These are phyloP conservation scores for Mariannaea sp. DNA, from an alignment of 2,329 filamentous ascomycete species.

Conservation along the genomic window DNA sequence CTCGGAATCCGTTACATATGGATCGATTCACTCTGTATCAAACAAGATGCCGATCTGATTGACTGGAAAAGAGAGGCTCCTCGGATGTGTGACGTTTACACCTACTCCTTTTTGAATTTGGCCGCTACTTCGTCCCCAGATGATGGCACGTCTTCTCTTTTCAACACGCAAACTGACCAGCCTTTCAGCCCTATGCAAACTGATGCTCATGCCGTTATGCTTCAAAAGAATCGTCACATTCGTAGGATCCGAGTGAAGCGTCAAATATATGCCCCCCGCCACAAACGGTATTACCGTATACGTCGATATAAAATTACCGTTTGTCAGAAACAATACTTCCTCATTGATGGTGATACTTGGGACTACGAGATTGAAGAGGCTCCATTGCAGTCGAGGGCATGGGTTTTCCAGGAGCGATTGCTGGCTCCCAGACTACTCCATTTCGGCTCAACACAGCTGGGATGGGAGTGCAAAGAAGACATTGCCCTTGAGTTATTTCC, in stretches of 20 bases:
- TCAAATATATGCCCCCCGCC: too few species aligned
- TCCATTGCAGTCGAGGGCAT: not conserved
- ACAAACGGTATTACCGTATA: not conserved
- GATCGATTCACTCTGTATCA: not conserved
- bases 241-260: too few species aligned
- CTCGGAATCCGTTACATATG: not conserved
- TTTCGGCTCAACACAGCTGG: not conserved
- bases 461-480: not conserved
- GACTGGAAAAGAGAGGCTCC: not conserved
- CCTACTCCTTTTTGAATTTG: not conserved
- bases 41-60: not conserved
- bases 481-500: not conserved
- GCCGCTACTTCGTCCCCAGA: not conserved
- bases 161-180: not conserved
- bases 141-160: not conserved
- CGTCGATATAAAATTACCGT: too few species aligned
- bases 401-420: not conserved
- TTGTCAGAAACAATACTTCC: too few species aligned
- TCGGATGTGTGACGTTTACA: not conserved
- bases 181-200: not conserved
- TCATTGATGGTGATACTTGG: not conserved
- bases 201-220: too few species aligned
- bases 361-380: not conserved
- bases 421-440: not conserved
- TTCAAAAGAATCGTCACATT: too few species aligned